Base-by-base conservation (phyloP, 2,329 filamentous ascomycete species). In the Calycina herbarum region DNA sequence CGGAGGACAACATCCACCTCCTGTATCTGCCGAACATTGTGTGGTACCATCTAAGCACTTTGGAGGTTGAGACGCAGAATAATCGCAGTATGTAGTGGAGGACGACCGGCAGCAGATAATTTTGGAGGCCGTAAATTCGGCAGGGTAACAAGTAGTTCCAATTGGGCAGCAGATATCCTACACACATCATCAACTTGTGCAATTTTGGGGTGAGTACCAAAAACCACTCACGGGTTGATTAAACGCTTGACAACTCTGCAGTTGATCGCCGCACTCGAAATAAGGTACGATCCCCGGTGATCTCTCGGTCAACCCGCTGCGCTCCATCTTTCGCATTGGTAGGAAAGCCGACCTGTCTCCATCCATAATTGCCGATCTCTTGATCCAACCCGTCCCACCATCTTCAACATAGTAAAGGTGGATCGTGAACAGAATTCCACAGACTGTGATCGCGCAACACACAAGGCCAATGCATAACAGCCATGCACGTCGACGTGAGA, bases 161-260 rank as follows among this genome's bases (percentile, higher is more conserved):
- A 73, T 64, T 10, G 74, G 74, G 60, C 74, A 76, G 61, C 73
- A 76, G 24, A 75, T 73, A 20, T 71, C 62, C 74, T 76, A 57
- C 35, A 7, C 3, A 4, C 40, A 20, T 27, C 61, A 35, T 42
- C 33, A 63, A 60, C 33, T 42, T 10, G 29, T 33, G 5, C n/a
- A 45, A 27, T 27, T 20, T 10, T 31, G 13, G 17, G 24, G 29
- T n/a, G 11, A 24, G 11, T 29, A 58, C 13, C 38, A 31, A 15
- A 20, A 5, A 17, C 2, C 2, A 63, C 71, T 68, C 58, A 75
- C 74, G 40, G 71, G 70, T 51, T 72, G 73, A n/a, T 64, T 64
- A 45, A 65, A 72, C 45, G 66, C 67, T 62, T 71, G 69, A 57
- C 74, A 76, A 29, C 72, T 73, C 10, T 73, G 67, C 33, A 69